Percentiles rank a stretch among this genome's conserved stretches.
phyloP scores from a whole-genome alignment of 2,329 filamentous ascomycete species.

The Diplocarpon rosae region DNA sequence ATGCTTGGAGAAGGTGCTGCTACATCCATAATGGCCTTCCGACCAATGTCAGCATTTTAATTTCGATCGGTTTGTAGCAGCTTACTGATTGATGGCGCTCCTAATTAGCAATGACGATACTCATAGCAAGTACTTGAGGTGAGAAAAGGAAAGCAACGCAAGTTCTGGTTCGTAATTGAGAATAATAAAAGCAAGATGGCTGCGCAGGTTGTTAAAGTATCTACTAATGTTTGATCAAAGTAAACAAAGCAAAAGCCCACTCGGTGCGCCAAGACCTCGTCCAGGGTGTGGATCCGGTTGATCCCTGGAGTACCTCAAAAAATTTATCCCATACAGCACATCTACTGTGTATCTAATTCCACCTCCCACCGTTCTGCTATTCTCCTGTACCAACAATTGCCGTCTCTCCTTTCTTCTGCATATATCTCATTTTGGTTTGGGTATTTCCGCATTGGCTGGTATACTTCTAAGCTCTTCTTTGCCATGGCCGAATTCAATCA shows the following conservation, averaged over 20 bases:
- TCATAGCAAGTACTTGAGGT: slow-evolving; percentile 4
- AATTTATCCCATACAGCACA: slow-evolving; percentile 6
- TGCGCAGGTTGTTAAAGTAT: no score
- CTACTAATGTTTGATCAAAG: background rate
- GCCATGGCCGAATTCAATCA: slow-evolving; percentile 26
- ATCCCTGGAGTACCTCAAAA: background rate
- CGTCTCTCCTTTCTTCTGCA: slow-evolving; percentile 12
- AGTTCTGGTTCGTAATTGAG: background rate
- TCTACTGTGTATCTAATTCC: no score
- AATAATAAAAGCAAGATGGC: background rate
- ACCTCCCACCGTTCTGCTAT: background rate
- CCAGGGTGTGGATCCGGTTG: no score
- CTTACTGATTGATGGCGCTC: background rate
- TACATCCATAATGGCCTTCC: slow-evolving; percentile 6
- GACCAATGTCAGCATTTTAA: background rate
- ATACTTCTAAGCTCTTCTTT: slow-evolving; percentile 11
- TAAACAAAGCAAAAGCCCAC: slow-evolving; percentile 2
- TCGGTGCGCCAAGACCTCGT: no score
- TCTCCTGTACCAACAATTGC: slow-evolving; percentile 7
- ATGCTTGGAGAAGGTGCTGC: slow-evolving; percentile 3
- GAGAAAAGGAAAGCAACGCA: slow-evolving; percentile 3
- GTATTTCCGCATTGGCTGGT: slow-evolving; percentile 10
- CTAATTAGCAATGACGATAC: background rate
- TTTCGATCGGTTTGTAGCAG: background rate
- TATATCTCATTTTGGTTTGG: slow-evolving; percentile 6